Evolutionary conservation across 345 rosid species (phyloP).

Genomic region (Mercurialis annua): DNA sequence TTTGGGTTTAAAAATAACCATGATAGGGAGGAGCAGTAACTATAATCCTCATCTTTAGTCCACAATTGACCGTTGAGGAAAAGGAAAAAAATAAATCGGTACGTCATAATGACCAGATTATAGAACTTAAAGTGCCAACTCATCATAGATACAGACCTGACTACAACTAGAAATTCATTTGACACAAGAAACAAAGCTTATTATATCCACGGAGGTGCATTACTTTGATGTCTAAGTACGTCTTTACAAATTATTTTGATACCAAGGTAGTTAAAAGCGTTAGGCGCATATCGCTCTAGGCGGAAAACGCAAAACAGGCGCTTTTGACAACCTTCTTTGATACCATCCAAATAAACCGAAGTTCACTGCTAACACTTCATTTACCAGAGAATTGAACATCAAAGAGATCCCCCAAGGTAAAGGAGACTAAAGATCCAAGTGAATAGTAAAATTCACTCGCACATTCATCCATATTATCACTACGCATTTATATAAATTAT

Average conservation of each 20-base stretch:
- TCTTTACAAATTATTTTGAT: too few relatives aligned
- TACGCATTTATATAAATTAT: not conserved
- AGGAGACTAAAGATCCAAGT: not conserved
- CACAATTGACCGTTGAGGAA: not conserved
- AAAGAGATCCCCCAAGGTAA: not conserved
- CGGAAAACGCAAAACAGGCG: too few relatives aligned
- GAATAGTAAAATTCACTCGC: not conserved
- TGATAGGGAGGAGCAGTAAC: not conserved
- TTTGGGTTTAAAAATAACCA: not conserved
- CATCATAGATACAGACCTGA: not conserved
- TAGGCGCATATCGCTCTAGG: too few relatives aligned
- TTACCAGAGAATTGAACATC: not conserved
- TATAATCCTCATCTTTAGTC: too few relatives aligned
- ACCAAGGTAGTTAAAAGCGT: too few relatives aligned
- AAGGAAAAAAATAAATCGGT: not conserved
- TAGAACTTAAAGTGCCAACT: not conserved
- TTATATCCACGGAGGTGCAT: not conserved
- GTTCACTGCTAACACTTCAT: not conserved
- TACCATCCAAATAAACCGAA: too few relatives aligned
- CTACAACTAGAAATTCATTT: not conserved
- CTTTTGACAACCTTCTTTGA: too few relatives aligned
- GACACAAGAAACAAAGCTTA: not conserved
- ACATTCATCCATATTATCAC: not conserved
- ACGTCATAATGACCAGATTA: not conserved
- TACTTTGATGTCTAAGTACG: too few relatives aligned